Evolutionary conservation across 805 yeast genomes (phyloP), one percentile per base, ranked within the genome.

Genomic region (Gaillardinia entomophila): DNA sequence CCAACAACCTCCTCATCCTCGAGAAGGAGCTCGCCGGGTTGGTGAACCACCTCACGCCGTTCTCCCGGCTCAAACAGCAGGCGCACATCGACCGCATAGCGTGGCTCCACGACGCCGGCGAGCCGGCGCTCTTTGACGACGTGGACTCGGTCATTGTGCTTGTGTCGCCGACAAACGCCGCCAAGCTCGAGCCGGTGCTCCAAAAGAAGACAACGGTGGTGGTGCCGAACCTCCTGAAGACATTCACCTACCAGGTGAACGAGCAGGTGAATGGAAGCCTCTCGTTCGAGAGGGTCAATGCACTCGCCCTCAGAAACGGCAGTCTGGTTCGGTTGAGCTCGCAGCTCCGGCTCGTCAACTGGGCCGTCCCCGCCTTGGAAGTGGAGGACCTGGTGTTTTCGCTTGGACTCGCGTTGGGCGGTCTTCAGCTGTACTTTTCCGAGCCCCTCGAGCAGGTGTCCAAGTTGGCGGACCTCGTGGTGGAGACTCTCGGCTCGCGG

Each of bases 31-130:
- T 79, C 24, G 63, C 81, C 2, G 57, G 71, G 1, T 47, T 71
- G 10, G 53, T 81, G 35, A 75, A 82, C 47, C 60, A 60, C 24
- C 55, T 79, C 23, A 69, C 78, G 10, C 74, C 81, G 8, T 79
- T 79, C 50, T 67, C 73, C 34, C 49, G 54, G 6, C 60, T 81
- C 19, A 74, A 74, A 43, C 61, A 62, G 24, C 61, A 56, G 24
- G 79, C 71, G 3, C 59, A 77, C 32, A 71, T 81, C 30, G 38
- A 40, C 6, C 33, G 36, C 23, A 24, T 35, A 19, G 18, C 42
- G 8, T 35, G 39, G 34, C 31, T 45, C 7, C 7, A 12, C 16
- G 16, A 19, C 6, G 10, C 22, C 10, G 22, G 10, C 8, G 10
- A 6, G 8, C 6, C 6, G 8, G 22, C 6, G 22, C 22, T 19